Percentiles rank a stretch among this genome's conserved stretches.
These are phyloP conservation scores for Takashimella tepidaria DNA, from an alignment of 1,284 basidiomycete genomes.

Conservation along the genomic window DNA sequence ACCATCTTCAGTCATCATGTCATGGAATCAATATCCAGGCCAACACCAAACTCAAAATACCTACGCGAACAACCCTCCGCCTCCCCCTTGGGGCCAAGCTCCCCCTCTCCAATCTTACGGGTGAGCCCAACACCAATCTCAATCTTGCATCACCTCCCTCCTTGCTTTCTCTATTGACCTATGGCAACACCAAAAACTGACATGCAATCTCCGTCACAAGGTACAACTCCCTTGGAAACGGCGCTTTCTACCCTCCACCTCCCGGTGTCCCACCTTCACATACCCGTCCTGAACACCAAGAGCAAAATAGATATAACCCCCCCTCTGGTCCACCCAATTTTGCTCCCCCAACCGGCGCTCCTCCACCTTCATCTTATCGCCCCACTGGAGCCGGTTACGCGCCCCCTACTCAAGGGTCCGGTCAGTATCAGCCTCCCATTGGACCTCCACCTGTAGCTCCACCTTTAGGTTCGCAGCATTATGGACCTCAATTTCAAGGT, in stretches of 20 bases:
- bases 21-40: background rate
- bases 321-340: background rate
- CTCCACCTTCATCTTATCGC: conserved; percentile 8
- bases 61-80: conserved; percentile 14
- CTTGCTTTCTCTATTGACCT: no score
- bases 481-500: conserved; percentile 60
- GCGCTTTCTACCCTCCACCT: background rate
- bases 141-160: no score
- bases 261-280: background rate
- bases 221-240: background rate
- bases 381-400: conserved; percentile 9
- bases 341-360: conserved; percentile 12
- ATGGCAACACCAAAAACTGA: no score
- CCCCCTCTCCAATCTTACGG: background rate
- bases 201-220: no score
- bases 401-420: conserved; percentile 3
- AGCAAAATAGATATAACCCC: background rate
- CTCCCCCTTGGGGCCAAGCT: conserved; percentile 3
- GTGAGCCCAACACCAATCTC: no score
- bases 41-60: conserved; percentile 4
- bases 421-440: conserved; percentile 1
- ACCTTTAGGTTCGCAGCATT: conserved; percentile 60
- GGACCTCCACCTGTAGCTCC: conserved; percentile 10
- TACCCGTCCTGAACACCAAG: background rate
- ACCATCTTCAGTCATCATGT: background rate